Conservation (phyloP, 1,284 basidiomycete genomes). For the Melampsora americana region DNA sequence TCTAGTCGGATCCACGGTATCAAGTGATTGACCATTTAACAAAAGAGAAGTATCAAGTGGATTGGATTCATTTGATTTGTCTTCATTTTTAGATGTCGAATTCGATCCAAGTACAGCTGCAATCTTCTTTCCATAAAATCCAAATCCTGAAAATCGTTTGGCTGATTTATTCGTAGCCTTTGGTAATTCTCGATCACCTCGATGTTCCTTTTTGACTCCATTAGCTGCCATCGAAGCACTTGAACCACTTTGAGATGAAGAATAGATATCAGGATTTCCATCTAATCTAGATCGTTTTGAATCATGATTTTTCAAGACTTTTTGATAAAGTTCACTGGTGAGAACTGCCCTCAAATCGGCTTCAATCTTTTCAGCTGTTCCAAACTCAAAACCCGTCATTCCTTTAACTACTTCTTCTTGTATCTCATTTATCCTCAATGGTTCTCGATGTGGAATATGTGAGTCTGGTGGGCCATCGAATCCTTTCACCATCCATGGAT, state of each 20-base stretch:
- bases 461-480: slow-evolving; percentile 74
- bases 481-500: slow-evolving; percentile 93
- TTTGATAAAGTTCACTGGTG: slow-evolving; percentile 71
- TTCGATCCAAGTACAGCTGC: slow-evolving; percentile 49
- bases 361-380: slow-evolving; percentile 79
- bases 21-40: slow-evolving; percentile 43
- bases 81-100: slow-evolving; percentile 50
- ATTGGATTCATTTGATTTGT: slow-evolving; percentile 46
- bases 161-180: slow-evolving; percentile 48
- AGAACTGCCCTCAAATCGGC: slow-evolving; percentile 70
- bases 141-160: slow-evolving; percentile 80
- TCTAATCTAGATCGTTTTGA: slow-evolving; percentile 59
- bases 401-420: slow-evolving; percentile 79
- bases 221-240: slow-evolving; percentile 47
- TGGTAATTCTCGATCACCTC: slow-evolving; percentile 28
- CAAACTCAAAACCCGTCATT: slow-evolving; percentile 98
- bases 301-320: slow-evolving; percentile 74
- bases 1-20: slow-evolving; percentile 70
- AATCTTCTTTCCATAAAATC: slow-evolving; percentile 87
- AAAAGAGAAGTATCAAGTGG: slow-evolving; percentile 37
- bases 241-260: slow-evolving; percentile 39
- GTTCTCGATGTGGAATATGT: slow-evolving; percentile 82
- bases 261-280: slow-evolving; percentile 53
- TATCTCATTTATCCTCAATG: slow-evolving; percentile 78
- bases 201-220: slow-evolving; percentile 20